Evolutionary conservation across 495 filamentous ascomycete species (phyloP), one percentile per base, ranked within the genome.

Genomic region (Evernia prunastri): DNA sequence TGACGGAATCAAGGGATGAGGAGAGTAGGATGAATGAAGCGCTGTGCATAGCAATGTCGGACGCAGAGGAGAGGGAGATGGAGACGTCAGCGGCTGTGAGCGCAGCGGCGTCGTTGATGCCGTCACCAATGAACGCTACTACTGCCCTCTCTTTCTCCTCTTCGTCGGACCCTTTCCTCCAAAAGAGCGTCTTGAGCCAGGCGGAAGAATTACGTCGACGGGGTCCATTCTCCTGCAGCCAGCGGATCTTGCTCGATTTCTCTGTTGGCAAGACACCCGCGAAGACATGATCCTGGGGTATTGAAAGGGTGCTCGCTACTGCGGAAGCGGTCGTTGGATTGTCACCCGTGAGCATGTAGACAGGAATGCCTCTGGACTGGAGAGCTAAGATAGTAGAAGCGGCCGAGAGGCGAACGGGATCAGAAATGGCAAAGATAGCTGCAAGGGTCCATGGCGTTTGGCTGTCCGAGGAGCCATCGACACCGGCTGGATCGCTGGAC

Each of bases 281-380:
- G 70, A 96, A 89, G 69, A 97, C 86, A 69, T 92, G 88, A 56
- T 80, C 74, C 0, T 76, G 68, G 0, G 87, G 82, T 67, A 97
- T 96, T 23, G 89, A 89, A 29, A 97, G 77, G 72, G 85, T 82
- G 5, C 78, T 74, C 1, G 89, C 93, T n/a, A 97, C 83, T 20
- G 89, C 89, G 37, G 81, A 79, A n/a, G 89, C 81, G 4, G 93
- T 91, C 29, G 76, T 82, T 2, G 81, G 80, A 66, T 89, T 89
- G 67, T 97, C 93, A 20, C 93, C 93, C 5, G 91, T 94, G 53
- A 96, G 87, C 90, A 97, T 96, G 84, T 86, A 96, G 33, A 96
- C 88, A 4, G 83, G 79, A 60, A 90, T 86, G 63, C 82, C 82
- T 33, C 80, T 82, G 29, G 82, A 73, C 61, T 85, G 81, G 9